Evolutionary conservation across 345 rosid genomes (phyloP).

Genomic region (Lagerstroemia speciosa): DNA sequence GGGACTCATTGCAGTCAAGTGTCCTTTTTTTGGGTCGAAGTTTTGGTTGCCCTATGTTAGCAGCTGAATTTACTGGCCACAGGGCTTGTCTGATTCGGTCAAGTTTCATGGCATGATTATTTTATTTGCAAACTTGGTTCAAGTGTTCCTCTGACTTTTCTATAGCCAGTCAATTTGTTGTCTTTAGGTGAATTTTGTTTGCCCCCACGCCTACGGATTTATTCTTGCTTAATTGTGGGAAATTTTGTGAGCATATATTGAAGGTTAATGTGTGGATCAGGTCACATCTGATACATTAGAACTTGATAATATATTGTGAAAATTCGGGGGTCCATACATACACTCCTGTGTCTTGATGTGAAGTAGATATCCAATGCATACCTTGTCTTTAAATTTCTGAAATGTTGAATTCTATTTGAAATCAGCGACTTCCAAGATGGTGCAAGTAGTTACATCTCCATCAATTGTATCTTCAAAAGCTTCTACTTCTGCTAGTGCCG

Average conservation of each 20-base stretch:
- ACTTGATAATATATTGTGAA: neutral
- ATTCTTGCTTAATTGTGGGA: neutral
- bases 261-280: neutral
- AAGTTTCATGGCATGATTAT: neutral
- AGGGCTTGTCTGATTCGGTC: neutral
- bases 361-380: neutral
- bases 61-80: neutral
- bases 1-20: neutral
- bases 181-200: neutral
- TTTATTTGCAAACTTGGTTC: neutral
- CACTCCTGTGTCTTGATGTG: neutral
- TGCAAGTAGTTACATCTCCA: conserved; percentile 7
- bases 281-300: neutral
- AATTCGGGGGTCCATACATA: neutral
- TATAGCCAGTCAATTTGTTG: neutral
- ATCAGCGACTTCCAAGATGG: conserved; percentile 9
- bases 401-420: neutral
- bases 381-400: neutral
- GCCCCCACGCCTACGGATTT: neutral
- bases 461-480: conserved; percentile 6
- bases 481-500: conserved; percentile 4
- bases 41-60: neutral
- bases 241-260: neutral
- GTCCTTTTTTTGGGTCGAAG: neutral
- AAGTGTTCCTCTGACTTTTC: neutral